Evolutionary conservation across 192 early-diverging fungal genomes (phyloP), one percentile per base, ranked within the genome.

Genomic region (Backusella australiensis): DNA sequence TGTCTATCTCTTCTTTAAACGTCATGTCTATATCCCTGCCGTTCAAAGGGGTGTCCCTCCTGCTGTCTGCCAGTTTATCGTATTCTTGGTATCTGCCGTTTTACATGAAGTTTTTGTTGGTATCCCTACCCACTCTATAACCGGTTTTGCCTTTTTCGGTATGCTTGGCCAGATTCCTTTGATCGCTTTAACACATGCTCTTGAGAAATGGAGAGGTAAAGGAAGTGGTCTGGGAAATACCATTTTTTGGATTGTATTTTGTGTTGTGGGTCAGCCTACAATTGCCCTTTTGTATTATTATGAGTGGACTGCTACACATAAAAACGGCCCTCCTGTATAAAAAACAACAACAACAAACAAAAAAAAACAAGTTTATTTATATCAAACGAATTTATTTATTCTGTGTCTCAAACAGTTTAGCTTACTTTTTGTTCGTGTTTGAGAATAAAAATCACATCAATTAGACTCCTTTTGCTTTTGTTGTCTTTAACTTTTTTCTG

Each of bases 31-130:
- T 85, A 73, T 96, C 35, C 96, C 96, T 49, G 85, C 93, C 76
- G 82, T 94, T 70, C 91, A 87, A 52, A 80, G 88, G 34, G 92
- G 91, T 34, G 70, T 90, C 32, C 84, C 86, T 17, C 89, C 92
- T 29, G 78, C 79, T 15, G 78, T 81, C 0, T 88, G 92, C 6
- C 84, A 88, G 44, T 72, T 94, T 34, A 79, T 88, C 6, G 93
- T 94, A 7, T 97, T 97, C 69, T 80, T 89, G 56, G 80, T 96
- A 34, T 96, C 95, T n/a, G 96, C 96, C 0, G 75, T 95, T 32
- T 82, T 97, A 75, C 96, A 97, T 78, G 95, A 97, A 86, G 83
- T 94, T 59, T 76, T 97, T 72, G 89, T 97, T 71, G 95, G 94
- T 59, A 86, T 96, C 44, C 94, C 95, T 6, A 94, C 92, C 0